Conservation (phyloP, 2,329 filamentous ascomycete genomes). For the Plectosphaerella cucumerina region DNA sequence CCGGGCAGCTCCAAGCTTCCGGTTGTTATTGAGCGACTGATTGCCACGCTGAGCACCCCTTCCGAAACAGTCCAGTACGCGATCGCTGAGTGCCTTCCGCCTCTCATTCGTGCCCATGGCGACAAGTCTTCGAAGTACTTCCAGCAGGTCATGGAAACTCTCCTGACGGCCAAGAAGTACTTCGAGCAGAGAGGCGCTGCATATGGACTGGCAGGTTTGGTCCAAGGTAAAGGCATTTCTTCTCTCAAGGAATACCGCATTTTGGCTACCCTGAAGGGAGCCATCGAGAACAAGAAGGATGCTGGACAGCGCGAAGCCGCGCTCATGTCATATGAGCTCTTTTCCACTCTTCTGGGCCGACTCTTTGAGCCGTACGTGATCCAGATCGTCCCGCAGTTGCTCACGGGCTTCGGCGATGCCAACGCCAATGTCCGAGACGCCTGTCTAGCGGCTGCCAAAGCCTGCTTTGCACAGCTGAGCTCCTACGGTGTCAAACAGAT, state of each 20-base stretch:
- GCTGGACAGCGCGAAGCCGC: conserved; percentile 83
- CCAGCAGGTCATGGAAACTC: conserved; percentile 71
- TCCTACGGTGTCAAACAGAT: conserved; percentile 96
- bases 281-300: conserved; percentile 95
- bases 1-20: conserved; percentile 83
- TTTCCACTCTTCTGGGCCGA: conserved; percentile 80
- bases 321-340: conserved; percentile 83
- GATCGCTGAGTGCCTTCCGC: conserved; percentile 88
- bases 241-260: conserved; percentile 82
- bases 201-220: conserved; percentile 87
- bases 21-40: conserved; percentile 78
- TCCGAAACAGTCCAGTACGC: conserved; percentile 97
- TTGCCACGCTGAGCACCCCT: conserved; percentile 85
- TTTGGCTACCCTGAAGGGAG: conserved; percentile 72
- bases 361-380: conserved; percentile 97
- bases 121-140: conserved; percentile 79
- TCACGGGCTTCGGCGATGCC: conserved; percentile 83
- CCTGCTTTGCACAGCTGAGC: conserved; percentile 87
- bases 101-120: conserved; percentile 76
- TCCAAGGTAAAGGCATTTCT: conserved; percentile 80
- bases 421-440: conserved; percentile 89
- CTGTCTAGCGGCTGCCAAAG: conserved; percentile 88
- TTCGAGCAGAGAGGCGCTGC: conserved; percentile 89
- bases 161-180: conserved; percentile 87
- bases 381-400: conserved; percentile 85